Base-by-base conservation (phyloP, 2,329 filamentous ascomycete species). In the Xylariaceae sp. region DNA sequence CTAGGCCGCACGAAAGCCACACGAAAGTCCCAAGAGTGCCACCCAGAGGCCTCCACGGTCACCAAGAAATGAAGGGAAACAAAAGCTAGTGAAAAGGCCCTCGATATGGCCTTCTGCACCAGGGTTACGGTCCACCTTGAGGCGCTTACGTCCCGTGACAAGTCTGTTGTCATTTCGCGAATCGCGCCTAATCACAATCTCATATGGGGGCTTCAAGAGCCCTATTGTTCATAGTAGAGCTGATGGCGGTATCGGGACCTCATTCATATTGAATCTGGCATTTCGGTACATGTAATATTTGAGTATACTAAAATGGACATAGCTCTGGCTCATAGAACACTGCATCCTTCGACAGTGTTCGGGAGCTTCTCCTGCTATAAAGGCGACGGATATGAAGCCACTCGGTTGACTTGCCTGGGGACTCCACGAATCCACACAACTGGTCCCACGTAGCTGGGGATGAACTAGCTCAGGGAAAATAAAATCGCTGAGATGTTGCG, bases 241-340 rank as follows among this genome's bases (percentile, higher is more conserved):
- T 37, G 29, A 3, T 21, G 29, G 26, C 18, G 15, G 32, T 34
- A 30, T 45, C 44, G n/a, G 22, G 29, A n/a, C 8, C 7, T 26
- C 29, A 51, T 56, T 19, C 21, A 40, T 36, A 29, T 18, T 42
- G 9, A 16, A 36, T 16, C 45, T 40, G 56, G 56, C 47, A 53
- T 53, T 45, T 8, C 32, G 47, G 56, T 37, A 22, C 22, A 32
- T 47, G 36, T 36, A 40, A 16, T 26, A 37, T 12, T 46, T 43
- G 26, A 34, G 39, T 44, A 58, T 50, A 50, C 37, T 34, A 51
- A 44, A 51, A 43, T 26, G 41, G 36, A 32, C 26, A 45, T 51
- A 32, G 34, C n/a, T 42, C 32, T 13, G 18, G 30, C 37, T 42
- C 39, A 6, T n/a, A 29, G 16, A 26, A 8, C 36, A 47, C 22